A percentile compares a stretch with the other conserved stretches of the same genome.
phyloP scores from a whole-genome alignment of 805 yeast genomes.

The Myxozyma vanderwaltii region DNA sequence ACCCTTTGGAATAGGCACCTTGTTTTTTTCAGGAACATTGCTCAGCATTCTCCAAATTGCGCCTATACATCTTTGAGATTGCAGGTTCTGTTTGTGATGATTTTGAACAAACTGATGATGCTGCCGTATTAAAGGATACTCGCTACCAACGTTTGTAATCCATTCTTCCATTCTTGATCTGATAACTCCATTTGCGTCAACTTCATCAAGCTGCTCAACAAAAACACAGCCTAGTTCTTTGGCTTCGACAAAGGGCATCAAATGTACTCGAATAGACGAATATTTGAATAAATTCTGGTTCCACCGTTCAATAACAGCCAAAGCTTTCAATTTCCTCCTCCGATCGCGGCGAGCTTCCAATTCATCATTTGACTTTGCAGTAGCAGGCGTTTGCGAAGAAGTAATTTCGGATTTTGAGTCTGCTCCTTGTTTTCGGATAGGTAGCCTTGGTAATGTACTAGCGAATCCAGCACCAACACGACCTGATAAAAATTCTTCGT shows the following conservation, averaged over 20 bases:
- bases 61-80: neutral
- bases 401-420: neutral
- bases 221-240: neutral
- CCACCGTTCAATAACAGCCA: neutral
- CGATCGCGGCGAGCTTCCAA: neutral
- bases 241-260: conserved; percentile 6
- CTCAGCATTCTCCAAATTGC: conserved; percentile 1
- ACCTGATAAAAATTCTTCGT: too few relatives aligned
- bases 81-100: neutral
- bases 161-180: conserved; percentile 11
- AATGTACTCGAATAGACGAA: conserved; percentile 1
- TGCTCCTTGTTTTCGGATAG: too few relatives aligned
- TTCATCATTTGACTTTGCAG: neutral
- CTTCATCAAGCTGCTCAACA: conserved; percentile 5
- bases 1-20: conserved; percentile 11
- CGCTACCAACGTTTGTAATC: neutral
- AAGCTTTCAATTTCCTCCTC: neutral
- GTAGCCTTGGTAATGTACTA: too few relatives aligned
- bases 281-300: neutral
- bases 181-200: conserved; percentile 1
- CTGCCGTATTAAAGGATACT: neutral
- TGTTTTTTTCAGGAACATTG: conserved; percentile 3
- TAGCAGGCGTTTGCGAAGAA: neutral
- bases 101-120: neutral
- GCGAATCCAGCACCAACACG: too few relatives aligned